These are phyloP conservation scores for Capsicum baccatum DNA, from an alignment of 257 asterid species.

Conservation along the genomic window DNA sequence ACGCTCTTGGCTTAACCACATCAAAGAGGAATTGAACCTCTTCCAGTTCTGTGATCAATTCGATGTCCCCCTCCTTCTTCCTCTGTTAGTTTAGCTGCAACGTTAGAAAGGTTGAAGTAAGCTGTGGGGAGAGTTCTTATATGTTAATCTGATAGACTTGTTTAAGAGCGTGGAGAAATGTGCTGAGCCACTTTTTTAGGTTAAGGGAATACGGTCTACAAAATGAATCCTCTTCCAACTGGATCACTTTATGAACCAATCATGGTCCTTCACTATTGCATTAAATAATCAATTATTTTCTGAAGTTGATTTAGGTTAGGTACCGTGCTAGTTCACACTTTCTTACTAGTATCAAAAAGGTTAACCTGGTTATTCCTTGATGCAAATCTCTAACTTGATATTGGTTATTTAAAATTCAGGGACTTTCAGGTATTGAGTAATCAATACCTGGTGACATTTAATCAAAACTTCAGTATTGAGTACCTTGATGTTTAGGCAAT, in stretches of 20 bases:
- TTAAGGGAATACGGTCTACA: not conserved
- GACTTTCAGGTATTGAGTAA: not conserved
- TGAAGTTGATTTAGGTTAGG: conserved; percentile 9
- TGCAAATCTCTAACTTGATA: not conserved
- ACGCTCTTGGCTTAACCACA: too few species aligned
- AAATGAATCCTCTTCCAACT: not conserved
- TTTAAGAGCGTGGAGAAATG: not conserved
- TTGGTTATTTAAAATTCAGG: not conserved
- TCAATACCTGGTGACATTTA: too few species aligned
- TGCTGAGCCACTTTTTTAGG: not conserved
- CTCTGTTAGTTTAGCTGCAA: too few species aligned
- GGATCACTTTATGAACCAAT: conserved; percentile 10
- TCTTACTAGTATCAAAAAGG: not conserved
- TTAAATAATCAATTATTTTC: conserved; percentile 11
- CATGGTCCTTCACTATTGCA: not conserved
- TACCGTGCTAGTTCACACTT: not conserved
- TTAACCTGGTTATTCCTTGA: not conserved
- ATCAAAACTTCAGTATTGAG: not conserved
- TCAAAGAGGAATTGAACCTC: too few species aligned
- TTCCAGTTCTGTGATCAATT: too few species aligned
- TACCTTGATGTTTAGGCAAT: too few species aligned
- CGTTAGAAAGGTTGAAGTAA: too few species aligned
- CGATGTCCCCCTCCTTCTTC: too few species aligned
- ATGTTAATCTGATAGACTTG: conserved; percentile 7
- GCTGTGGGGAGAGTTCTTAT: too few species aligned